Conservation (phyloP, 768 basidiomycete genomes). For the Leccinum variicolor region DNA sequence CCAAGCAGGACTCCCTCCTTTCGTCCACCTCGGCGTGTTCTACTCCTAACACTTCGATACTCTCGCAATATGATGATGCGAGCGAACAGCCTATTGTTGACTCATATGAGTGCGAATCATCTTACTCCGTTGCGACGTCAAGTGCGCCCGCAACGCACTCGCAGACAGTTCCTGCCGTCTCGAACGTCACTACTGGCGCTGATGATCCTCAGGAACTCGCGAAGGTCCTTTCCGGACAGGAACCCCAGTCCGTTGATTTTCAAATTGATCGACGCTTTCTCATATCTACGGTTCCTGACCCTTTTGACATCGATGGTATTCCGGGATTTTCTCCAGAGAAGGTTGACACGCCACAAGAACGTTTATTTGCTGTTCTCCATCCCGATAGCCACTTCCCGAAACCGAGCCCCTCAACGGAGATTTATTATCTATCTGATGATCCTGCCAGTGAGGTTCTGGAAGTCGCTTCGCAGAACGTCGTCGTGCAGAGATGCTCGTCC, state of each 20-base stretch:
- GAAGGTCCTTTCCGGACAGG: neutral
- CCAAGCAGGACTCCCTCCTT: slow-evolving; percentile 17
- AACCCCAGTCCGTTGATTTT: neutral
- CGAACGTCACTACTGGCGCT: neutral
- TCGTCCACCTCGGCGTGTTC: slow-evolving; percentile 20
- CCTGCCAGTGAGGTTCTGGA: neutral
- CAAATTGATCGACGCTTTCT: neutral
- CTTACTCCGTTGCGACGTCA: neutral
- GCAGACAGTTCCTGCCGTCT: neutral
- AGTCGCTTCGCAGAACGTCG: neutral
- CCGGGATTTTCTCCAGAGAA: neutral
- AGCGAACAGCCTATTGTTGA: neutral
- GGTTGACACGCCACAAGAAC: neutral
- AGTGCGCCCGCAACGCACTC: neutral
- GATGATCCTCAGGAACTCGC: neutral
- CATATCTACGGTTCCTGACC: neutral
- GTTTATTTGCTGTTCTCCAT: neutral
- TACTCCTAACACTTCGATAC: slow-evolving; percentile 22
- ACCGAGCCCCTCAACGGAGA: neutral
- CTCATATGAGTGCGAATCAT: neutral
- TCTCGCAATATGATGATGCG: slow-evolving; percentile 18
- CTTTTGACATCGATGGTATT: neutral
- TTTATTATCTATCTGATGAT: neutral
- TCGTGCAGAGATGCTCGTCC: neutral
- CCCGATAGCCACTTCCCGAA: neutral